phyloP scores from a whole-genome alignment of 805 yeast species.

The Barnettozyma sucrosica region DNA sequence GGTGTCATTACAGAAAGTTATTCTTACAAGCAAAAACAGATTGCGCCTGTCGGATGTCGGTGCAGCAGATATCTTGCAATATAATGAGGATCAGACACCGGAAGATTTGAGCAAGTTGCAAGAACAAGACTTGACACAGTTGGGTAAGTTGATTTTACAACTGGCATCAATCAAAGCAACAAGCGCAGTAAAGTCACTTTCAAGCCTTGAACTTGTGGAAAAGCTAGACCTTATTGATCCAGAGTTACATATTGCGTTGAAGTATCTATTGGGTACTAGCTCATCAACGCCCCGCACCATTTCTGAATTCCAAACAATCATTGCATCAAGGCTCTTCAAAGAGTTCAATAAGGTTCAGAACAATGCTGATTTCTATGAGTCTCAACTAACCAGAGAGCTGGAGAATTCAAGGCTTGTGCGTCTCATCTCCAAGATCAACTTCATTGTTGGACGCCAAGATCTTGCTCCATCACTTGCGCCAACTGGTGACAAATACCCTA shows the following conservation, averaged over 20 bases:
- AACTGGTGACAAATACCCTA: slow-evolving; percentile 67
- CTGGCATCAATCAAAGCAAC: slow-evolving; percentile 39
- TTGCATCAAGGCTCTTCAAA: slow-evolving; percentile 41
- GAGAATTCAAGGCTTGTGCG: slow-evolving; percentile 88
- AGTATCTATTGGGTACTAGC: slow-evolving; percentile 28
- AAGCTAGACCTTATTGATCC: slow-evolving; percentile 33
- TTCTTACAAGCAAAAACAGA: slow-evolving; percentile 67
- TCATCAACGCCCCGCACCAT: slow-evolving; percentile 22
- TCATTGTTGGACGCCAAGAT: slow-evolving; percentile 58
- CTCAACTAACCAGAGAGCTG: slow-evolving; percentile 60
- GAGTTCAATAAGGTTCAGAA: slow-evolving; percentile 46
- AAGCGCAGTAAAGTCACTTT: slow-evolving; percentile 10
- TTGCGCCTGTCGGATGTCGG: slow-evolving; percentile 70
- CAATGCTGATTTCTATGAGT: slow-evolving; percentile 53
- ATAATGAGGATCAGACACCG: slow-evolving; percentile 24
- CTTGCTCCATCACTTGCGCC: slow-evolving; percentile 61
- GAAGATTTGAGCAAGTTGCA: slow-evolving; percentile 32
- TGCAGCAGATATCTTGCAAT: slow-evolving; percentile 56
- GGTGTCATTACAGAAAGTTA: slow-evolving; percentile 59
- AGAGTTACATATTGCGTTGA: slow-evolving; percentile 39
- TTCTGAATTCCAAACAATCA: slow-evolving; percentile 32
- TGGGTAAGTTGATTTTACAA: slow-evolving; percentile 58
- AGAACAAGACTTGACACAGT: slow-evolving; percentile 46
- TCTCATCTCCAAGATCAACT: slow-evolving; percentile 73
- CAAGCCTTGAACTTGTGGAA: slow-evolving; percentile 18